These are phyloP conservation scores for Nakaseomyces sp. DNA, from an alignment of 1,139 yeast genomes.

Conservation along the genomic window DNA sequence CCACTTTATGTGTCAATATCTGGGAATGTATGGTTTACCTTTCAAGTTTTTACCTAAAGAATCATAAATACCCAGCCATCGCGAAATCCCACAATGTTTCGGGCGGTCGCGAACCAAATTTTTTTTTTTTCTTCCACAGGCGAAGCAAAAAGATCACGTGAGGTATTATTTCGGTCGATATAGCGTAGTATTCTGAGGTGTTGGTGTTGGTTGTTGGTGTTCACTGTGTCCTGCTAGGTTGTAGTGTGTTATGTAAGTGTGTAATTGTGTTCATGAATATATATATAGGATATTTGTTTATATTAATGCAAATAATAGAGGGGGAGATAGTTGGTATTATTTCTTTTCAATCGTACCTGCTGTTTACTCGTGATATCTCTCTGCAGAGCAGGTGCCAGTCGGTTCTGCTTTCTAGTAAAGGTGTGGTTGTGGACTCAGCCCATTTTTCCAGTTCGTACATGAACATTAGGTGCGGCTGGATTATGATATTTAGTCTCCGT, in stretches of 20 bases:
- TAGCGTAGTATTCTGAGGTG: neutral
- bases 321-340: too few relatives aligned
- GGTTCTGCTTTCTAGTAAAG: conserved; percentile 26
- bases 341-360: conserved; percentile 32
- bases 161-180: neutral
- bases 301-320: too few relatives aligned
- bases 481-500: conserved; percentile 74
- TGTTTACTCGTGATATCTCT: conserved; percentile 69
- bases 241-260: too few relatives aligned
- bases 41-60: too few relatives aligned
- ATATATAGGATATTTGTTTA: too few relatives aligned
- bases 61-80: neutral
- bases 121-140: neutral
- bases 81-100: neutral
- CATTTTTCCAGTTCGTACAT: conserved; percentile 78
- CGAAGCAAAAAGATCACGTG: neutral
- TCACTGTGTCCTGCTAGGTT: too few relatives aligned
- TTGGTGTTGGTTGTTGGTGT: too few relatives aligned
- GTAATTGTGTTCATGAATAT: too few relatives aligned
- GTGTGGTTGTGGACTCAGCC: conserved; percentile 60
- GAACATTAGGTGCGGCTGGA: conserved; percentile 80
- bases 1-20: too few relatives aligned
- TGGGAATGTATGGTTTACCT: too few relatives aligned
- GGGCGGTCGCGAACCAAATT: neutral
- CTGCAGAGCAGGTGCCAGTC: conserved; percentile 91